Base-by-base conservation (phyloP, 1,139 yeast genomes). In the Saccharomyces uvarum region DNA sequence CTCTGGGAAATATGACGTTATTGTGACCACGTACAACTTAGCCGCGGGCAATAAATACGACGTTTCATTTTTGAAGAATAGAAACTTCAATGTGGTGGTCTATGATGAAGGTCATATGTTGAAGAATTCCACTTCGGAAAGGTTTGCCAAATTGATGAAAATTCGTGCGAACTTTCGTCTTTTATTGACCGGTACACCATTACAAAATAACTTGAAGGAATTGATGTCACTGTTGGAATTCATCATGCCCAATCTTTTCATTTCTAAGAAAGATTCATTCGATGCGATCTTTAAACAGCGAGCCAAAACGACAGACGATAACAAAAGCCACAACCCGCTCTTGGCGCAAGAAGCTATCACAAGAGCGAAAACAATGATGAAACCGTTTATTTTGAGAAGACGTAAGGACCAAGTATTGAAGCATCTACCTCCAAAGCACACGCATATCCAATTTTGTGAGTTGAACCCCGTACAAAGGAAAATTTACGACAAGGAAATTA, bases 31-130 rank as follows among this genome's bases (percentile, higher is more conserved):
- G 0, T 93, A 93, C 68, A 88, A 86, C 60, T 74, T 95, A 60
- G 97, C 99, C 0, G 83, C 95, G 16, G 97, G 97, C 9, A 81
- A 88, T 47, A 83, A 89, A 60, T 79, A 81, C 49, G 99, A 93
- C 69, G 83, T 85, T 62, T 81, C 85, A 51, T 93, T 93, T 64
- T 76, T 93, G 62, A 83, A 83, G 66, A 78, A 80, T 59, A 82
- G 84, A 62, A 77, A 81, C 48, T 95, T 93, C 70, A 89, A 95
- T 69, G 88, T 87, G 59, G 83, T 95, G 58, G 95, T 93, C 0
- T 93, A 89, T 66, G 99, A 93, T 70, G 99, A 93, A 74, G 99
- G 99, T 0, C 99, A 93, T 71, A 83, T 93, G 86, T 77, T 93
- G 63, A 93, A 93, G 69, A 93, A 95, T 70, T 88, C 97, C 1